Evolutionary conservation across 2,329 filamentous ascomycete species (phyloP).

Genomic region (Beauveria scarabaeidicola): DNA sequence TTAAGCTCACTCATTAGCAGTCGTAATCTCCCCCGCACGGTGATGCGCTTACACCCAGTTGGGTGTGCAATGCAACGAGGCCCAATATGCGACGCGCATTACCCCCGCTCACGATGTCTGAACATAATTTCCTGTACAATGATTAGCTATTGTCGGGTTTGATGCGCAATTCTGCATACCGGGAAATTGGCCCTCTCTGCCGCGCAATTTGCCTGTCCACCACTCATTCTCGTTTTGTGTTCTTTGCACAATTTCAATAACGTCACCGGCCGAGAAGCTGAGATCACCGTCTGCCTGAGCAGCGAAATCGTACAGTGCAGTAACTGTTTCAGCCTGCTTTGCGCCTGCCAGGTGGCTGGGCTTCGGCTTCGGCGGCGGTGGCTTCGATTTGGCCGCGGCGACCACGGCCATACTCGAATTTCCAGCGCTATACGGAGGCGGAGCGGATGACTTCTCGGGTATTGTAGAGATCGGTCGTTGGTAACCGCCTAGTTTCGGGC

Average conservation of each 20-base stretch:
- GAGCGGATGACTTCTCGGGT: conserved; percentile 45
- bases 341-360: conserved; percentile 61
- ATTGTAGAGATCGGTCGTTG: conserved; percentile 28
- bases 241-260: conserved; percentile 77
- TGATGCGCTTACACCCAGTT: background rate
- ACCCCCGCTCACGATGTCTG: background rate
- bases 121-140: conserved; percentile 11
- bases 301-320: conserved; percentile 91
- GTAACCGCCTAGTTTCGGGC: conserved; percentile 26
- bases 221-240: conserved; percentile 94
- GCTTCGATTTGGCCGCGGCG: conserved; percentile 54
- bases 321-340: conserved; percentile 66
- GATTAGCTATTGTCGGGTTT: conserved; percentile 17
- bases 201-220: conserved; percentile 81
- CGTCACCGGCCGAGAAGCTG: conserved; percentile 79
- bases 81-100: background rate
- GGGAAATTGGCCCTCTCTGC: conserved; percentile 85
- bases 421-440: conserved; percentile 60
- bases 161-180: conserved; percentile 47
- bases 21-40: background rate
- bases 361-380: conserved; percentile 68
- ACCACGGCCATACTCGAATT: conserved; percentile 35
- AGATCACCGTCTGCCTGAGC: conserved; percentile 92
- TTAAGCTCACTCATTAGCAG: conserved; percentile 2
- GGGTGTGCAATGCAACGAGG: background rate